phyloP scores from a whole-genome alignment of 306 rosid genomes.

The Quercus cerris region DNA sequence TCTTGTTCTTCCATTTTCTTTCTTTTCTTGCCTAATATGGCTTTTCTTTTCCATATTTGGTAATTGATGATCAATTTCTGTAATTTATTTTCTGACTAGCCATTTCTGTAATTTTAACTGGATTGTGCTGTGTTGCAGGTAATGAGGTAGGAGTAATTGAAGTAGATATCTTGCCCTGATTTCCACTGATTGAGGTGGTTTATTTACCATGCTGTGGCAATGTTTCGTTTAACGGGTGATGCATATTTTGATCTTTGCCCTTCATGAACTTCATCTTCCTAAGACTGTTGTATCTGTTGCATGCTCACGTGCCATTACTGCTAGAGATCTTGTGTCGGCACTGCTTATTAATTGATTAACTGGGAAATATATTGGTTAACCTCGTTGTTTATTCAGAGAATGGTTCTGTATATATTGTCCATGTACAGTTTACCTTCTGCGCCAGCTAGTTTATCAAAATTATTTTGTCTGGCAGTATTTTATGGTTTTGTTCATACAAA shows the following conservation, averaged over 20 bases:
- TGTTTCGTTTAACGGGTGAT: constrained; percentile 1
- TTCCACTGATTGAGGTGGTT: not conserved
- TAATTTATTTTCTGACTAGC: not conserved
- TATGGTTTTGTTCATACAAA: too few relatives aligned
- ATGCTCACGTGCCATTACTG: not conserved
- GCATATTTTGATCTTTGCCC: constrained; percentile 6
- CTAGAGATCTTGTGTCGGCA: not conserved
- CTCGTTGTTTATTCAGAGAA: not conserved
- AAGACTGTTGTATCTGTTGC: not conserved
- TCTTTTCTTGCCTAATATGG: not conserved
- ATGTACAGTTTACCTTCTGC: constrained; percentile 9
- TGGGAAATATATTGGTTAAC: not conserved
- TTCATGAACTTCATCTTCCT: not conserved
- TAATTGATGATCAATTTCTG: not conserved
- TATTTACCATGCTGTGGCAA: not conserved
- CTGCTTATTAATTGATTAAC: not conserved
- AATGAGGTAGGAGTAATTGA: constrained; percentile 1
- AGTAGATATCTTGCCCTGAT: not conserved
- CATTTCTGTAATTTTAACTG: constrained; percentile 7
- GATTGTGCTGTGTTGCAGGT: constrained; percentile 27
- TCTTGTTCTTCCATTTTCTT: not conserved
- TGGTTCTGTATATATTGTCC: constrained; percentile 42
- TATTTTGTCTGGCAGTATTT: not conserved
- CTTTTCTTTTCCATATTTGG: not conserved
- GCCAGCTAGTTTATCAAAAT: not conserved